Evolutionary conservation across 2,329 filamentous ascomycete species (phyloP).

Genomic region (Fusarium pseudograminearum): DNA sequence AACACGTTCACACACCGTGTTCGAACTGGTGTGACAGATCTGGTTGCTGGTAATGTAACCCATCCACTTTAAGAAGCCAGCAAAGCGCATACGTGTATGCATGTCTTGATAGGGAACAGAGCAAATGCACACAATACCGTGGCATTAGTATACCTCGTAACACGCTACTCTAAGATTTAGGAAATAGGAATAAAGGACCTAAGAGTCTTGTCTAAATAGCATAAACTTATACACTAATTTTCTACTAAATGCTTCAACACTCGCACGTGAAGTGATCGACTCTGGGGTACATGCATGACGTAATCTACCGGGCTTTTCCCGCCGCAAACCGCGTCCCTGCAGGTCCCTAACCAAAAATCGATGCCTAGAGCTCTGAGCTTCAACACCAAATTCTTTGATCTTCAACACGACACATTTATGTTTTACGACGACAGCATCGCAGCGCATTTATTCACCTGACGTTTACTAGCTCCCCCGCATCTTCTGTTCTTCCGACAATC

Average conservation of each 20-base stretch:
- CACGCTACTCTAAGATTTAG: neutral
- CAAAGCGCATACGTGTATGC: too few relatives aligned
- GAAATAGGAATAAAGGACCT: neutral
- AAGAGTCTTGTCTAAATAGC: neutral
- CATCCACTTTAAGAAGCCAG: too few relatives aligned
- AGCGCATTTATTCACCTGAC: neutral
- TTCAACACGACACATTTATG: neutral
- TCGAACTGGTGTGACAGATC: constrained; percentile 51
- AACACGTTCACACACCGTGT: neutral
- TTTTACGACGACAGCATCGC: neutral
- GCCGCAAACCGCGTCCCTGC: neutral
- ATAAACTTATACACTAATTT: neutral
- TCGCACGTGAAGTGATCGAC: neutral
- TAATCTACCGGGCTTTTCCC: constrained; percentile 34
- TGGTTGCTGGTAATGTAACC: constrained; percentile 47
- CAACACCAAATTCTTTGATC: neutral
- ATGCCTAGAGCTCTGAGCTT: constrained; percentile 32
- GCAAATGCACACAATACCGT: neutral
- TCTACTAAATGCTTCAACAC: too few relatives aligned
- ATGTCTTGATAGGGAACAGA: neutral
- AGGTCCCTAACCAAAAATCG: constrained; percentile 22
- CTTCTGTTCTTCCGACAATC: neutral
- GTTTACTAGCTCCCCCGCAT: neutral
- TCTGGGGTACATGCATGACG: constrained; percentile 26
- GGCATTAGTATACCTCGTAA: neutral